Evolutionary conservation across 108 stramenopile genomes (phyloP).

Genomic region (Aurantiochytrium sp.): DNA sequence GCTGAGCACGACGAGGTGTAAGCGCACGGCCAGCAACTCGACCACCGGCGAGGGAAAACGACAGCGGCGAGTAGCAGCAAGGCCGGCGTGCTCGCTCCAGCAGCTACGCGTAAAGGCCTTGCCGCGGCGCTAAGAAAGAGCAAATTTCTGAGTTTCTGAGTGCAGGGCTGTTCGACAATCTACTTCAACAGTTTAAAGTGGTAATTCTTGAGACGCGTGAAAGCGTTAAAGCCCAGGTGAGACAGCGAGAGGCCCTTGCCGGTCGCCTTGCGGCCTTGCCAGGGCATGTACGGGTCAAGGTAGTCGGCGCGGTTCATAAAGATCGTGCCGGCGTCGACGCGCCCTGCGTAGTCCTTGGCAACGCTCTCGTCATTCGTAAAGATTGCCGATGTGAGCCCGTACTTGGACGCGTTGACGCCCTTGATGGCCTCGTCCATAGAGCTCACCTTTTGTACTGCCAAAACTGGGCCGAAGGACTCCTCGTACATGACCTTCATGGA

Average conservation of each 20-base stretch:
- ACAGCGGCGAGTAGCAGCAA: no score
- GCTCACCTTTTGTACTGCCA: slow-evolving; percentile 36
- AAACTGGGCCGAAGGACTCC: slow-evolving; percentile 50
- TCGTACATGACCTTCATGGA: slow-evolving; percentile 38
- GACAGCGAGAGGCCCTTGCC: slow-evolving; percentile 31
- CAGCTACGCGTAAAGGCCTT: no score
- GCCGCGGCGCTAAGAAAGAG: no score
- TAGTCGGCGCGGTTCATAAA: slow-evolving; percentile 26
- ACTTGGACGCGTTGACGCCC: slow-evolving; percentile 49
- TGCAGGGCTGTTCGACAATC: not conserved
- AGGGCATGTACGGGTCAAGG: slow-evolving; percentile 29
- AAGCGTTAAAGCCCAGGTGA: not conserved
- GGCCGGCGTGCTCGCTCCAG: no score
- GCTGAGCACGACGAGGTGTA: no score
- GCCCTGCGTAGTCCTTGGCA: not conserved
- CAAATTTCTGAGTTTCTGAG: not conserved
- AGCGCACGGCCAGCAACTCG: no score
- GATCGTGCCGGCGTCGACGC: slow-evolving; percentile 22
- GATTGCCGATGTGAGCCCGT: slow-evolving; percentile 45
- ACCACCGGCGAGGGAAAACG: no score
- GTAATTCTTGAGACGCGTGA: not conserved
- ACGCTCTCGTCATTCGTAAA: slow-evolving; percentile 35
- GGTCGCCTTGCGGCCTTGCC: slow-evolving; percentile 21
- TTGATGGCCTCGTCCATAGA: slow-evolving; percentile 46
- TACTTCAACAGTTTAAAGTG: slow-evolving; percentile 28